These are phyloP conservation scores for Serendipita sp. DNA, from an alignment of 768 basidiomycete species.

Conservation along the genomic window DNA sequence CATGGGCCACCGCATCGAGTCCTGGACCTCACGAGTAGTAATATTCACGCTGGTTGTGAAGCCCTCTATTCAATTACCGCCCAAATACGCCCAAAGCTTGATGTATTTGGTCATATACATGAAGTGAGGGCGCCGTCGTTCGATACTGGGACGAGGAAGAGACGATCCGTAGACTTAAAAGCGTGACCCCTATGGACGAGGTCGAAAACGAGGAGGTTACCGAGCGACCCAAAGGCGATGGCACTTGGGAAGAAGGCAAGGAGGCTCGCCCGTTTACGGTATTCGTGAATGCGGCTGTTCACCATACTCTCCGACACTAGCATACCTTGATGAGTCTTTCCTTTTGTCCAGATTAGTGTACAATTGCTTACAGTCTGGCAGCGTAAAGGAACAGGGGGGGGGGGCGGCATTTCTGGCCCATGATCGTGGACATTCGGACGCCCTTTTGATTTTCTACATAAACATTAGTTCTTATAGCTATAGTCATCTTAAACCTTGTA, in stretches of 20 bases:
- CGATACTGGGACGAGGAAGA: not conserved
- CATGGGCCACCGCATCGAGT: not conserved
- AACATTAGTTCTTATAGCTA: too few species aligned
- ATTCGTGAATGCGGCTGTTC: not conserved
- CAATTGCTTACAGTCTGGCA: not conserved
- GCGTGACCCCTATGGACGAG: not conserved
- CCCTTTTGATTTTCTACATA: too few species aligned
- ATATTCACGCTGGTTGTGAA: not conserved
- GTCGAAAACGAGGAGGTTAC: not conserved
- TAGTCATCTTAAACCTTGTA: too few species aligned
- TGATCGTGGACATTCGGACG: not conserved
- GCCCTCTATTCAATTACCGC: not conserved
- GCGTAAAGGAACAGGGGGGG: not conserved
- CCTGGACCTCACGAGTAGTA: not conserved
- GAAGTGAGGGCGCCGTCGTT: not conserved
- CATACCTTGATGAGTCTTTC: not conserved
- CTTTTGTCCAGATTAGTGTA: not conserved
- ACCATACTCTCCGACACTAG: not conserved
- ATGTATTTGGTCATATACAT: constrained; percentile 5
- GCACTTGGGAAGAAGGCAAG: too few species aligned
- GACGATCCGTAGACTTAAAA: not conserved
- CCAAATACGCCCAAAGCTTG: not conserved
- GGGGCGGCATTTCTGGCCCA: not conserved
- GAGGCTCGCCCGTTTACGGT: not conserved
- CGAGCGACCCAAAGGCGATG: too few species aligned